A percentile compares a stretch with the other conserved stretches of the same genome.
phyloP scores from a whole-genome alignment of 768 basidiomycete species.

The Boletus rex-veris region DNA sequence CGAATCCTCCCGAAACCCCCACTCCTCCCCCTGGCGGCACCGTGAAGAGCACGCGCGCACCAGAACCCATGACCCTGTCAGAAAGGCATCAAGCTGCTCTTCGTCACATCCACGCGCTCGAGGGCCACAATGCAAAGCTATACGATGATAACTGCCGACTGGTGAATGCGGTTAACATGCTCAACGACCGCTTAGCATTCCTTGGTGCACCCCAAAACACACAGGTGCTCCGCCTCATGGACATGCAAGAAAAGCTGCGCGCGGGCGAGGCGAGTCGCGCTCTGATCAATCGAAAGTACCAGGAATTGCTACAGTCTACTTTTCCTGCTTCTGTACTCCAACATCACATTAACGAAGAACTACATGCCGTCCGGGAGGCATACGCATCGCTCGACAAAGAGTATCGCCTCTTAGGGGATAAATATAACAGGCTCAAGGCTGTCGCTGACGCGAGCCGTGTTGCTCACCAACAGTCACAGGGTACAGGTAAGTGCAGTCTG shows the following conservation, averaged over 20 bases:
- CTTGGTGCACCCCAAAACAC: conserved; percentile 13
- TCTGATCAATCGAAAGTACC: conserved; percentile 21
- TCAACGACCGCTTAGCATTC: conserved; percentile 30
- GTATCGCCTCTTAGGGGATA: conserved; percentile 18
- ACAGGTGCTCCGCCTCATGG: conserved; percentile 16
- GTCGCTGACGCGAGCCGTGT: conserved; percentile 1
- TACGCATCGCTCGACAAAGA: conserved; percentile 22
- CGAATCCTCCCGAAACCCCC: conserved; percentile 3
- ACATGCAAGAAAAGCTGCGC: conserved; percentile 28
- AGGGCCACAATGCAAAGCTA: conserved; percentile 32
- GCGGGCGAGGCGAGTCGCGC: conserved; percentile 17
- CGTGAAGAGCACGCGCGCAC: conserved; percentile 38
- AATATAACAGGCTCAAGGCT: conserved; percentile 18
- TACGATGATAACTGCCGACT: conserved; percentile 39
- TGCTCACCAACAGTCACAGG: conserved; percentile 9
- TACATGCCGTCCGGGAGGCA: conserved; percentile 17
- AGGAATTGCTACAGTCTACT: conserved; percentile 20
- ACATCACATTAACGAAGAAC: conserved; percentile 17
- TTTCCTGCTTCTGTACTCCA: conserved; percentile 10
- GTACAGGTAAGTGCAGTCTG: conserved; percentile 1
- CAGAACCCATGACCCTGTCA: conserved; percentile 40
- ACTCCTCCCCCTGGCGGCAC: background rate
- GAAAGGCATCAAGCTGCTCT: conserved; percentile 21
- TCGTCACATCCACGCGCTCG: conserved; percentile 32
- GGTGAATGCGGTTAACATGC: conserved; percentile 25